Evolutionary conservation across 2,329 filamentous ascomycete genomes (phyloP).

Genomic region (Hortaea werneckii): DNA sequence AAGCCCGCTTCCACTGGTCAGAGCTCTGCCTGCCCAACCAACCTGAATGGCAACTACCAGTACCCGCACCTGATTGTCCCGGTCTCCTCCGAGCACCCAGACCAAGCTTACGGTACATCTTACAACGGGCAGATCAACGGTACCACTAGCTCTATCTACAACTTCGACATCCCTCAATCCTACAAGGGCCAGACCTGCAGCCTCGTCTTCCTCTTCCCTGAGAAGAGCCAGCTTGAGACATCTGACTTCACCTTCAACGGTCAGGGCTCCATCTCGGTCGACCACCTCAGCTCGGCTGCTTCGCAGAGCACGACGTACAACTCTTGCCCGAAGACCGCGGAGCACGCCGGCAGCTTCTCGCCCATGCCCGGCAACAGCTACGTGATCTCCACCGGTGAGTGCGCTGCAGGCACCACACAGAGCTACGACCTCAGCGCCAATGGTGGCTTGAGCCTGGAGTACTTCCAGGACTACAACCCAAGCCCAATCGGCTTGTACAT

Average conservation of each 20-base stretch:
- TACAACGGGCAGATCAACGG: conserved; percentile 33
- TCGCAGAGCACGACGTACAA: conserved; percentile 14
- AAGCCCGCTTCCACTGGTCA: no score
- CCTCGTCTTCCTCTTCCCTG: conserved; percentile 38
- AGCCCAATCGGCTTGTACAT: background rate
- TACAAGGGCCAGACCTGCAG: conserved; percentile 36
- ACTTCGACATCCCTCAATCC: conserved; percentile 35
- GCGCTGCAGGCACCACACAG: conserved; percentile 5
- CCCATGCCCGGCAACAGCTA: conserved; percentile 5
- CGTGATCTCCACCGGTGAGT: conserved; percentile 3
- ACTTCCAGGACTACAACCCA: conserved; percentile 6
- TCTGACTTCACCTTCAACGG: conserved; percentile 28
- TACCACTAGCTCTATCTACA: conserved; percentile 32
- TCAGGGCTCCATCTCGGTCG: conserved; percentile 28
- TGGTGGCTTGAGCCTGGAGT: conserved; percentile 4
- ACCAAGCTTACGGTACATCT: conserved; percentile 30
- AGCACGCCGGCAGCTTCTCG: conserved; percentile 1
- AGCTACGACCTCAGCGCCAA: conserved; percentile 4
- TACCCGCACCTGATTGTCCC: conserved; percentile 29
- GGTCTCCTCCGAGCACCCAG: conserved; percentile 27
- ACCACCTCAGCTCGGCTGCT: conserved; percentile 15
- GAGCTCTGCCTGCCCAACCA: conserved; percentile 16
- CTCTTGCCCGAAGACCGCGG: conserved; percentile 6
- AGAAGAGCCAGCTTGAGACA: conserved; percentile 23
- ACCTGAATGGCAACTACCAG: conserved; percentile 26